phyloP scores from a whole-genome alignment of 2,329 filamentous ascomycete genomes.

The Ascochyta fabae region DNA sequence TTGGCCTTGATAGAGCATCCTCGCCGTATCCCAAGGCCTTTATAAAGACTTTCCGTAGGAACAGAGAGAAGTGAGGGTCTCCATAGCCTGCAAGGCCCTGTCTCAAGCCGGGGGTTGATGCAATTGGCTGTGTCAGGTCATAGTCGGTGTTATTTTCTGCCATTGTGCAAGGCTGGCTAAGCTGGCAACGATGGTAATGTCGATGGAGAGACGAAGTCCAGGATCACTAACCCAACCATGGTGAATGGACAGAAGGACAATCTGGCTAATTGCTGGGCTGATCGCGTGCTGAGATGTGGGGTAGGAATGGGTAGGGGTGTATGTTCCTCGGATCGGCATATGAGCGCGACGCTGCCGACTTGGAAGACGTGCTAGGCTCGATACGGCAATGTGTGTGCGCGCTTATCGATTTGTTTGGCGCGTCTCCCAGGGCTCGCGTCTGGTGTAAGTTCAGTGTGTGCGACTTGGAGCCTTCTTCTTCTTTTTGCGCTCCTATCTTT shows the following conservation, averaged over 20 bases:
- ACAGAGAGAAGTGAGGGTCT: slow-evolving; percentile 76
- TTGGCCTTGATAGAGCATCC: slow-evolving; percentile 71
- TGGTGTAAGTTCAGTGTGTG: slow-evolving; percentile 5
- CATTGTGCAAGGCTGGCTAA: slow-evolving; percentile 4
- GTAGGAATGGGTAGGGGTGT: slow-evolving; percentile 1
- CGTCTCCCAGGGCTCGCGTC: slow-evolving; percentile 9
- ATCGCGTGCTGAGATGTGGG: slow-evolving; percentile 20
- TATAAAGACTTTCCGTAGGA: slow-evolving; percentile 78
- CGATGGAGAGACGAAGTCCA: background rate
- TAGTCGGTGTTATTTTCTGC: slow-evolving; percentile 55
- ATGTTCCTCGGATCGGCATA: background rate
- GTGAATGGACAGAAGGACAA: background rate
- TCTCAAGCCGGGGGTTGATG: slow-evolving; percentile 59
- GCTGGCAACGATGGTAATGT: background rate
- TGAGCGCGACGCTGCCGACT: slow-evolving; percentile 4
- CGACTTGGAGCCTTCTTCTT: slow-evolving; percentile 7
- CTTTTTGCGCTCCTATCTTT: slow-evolving; percentile 11
- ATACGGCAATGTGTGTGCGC: slow-evolving; percentile 8
- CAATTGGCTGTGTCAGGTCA: slow-evolving; percentile 63
- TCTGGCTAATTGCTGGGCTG: background rate
- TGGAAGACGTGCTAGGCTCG: background rate
- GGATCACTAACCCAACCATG: background rate
- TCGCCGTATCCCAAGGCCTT: slow-evolving; percentile 77
- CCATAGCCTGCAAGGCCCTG: slow-evolving; percentile 73
- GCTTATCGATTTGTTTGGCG: slow-evolving; percentile 19